Evolutionary conservation across 257 asterid genomes (phyloP).

Genomic region (Solanum etuberosum): DNA sequence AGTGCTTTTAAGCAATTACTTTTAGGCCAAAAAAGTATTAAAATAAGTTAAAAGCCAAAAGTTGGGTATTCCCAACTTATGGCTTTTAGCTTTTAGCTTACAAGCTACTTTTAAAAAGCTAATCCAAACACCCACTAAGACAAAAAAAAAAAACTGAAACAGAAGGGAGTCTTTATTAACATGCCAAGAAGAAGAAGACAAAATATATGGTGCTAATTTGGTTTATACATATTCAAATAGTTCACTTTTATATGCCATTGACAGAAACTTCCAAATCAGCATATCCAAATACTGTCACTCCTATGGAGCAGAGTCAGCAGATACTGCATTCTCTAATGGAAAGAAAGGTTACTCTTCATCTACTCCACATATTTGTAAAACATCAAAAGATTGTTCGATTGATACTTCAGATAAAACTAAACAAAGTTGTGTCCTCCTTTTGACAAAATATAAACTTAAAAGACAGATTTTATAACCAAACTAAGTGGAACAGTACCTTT

Average conservation of each 20-base stretch:
- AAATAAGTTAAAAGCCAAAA: not conserved
- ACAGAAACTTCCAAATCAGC: not conserved
- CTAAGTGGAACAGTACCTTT: constrained; percentile 17
- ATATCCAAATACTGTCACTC: not conserved
- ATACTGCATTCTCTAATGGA: not conserved
- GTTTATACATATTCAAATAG: not conserved
- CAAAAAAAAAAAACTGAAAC: not conserved
- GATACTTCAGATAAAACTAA: not conserved
- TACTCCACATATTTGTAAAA: not conserved
- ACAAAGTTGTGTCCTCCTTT: not conserved
- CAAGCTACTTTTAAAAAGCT: not conserved
- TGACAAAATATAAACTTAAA: not conserved
- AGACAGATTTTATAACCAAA: not conserved
- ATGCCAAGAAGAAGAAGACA: not conserved
- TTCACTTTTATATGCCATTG: not conserved
- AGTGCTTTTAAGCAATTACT: not conserved
- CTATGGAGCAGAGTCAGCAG: not conserved
- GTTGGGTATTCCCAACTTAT: not conserved
- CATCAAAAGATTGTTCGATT: not conserved
- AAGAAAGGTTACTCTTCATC: not conserved
- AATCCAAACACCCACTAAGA: not conserved
- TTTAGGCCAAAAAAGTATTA: not conserved
- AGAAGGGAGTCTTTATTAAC: not conserved
- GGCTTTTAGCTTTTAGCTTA: not conserved
- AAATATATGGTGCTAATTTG: not conserved